Evolutionary conservation across 768 basidiomycete species (phyloP).

Genomic region (Guyanaporus albipodus): DNA sequence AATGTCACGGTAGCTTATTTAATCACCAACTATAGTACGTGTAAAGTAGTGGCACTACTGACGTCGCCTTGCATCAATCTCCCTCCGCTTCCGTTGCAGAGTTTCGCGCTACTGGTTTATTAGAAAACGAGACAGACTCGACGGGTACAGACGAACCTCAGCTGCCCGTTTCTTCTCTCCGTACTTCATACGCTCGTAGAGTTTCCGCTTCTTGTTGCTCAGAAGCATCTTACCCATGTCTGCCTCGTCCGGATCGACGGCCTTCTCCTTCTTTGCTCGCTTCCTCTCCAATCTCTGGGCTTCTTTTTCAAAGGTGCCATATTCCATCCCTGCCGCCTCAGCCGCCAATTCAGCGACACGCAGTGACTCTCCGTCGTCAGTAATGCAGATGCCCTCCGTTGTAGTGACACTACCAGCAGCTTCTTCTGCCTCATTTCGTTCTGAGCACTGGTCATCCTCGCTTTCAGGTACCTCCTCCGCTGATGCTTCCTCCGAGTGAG

Average conservation of each 20-base stretch:
- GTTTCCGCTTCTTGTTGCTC: slow-evolving; percentile 90
- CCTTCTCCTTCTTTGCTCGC: slow-evolving; percentile 29
- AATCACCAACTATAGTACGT: background rate
- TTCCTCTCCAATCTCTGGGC: slow-evolving; percentile 57
- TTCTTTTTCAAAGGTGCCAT: slow-evolving; percentile 71
- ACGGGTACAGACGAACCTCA: slow-evolving; percentile 57
- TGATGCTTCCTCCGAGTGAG: slow-evolving; percentile 19
- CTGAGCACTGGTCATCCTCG: slow-evolving; percentile 29
- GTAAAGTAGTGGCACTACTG: too few relatives aligned
- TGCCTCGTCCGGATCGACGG: slow-evolving; percentile 47
- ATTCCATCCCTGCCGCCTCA: slow-evolving; percentile 82
- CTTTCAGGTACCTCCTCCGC: slow-evolving; percentile 28
- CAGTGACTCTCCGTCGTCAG: slow-evolving; percentile 61
- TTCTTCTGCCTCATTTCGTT: slow-evolving; percentile 19
- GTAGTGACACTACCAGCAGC: slow-evolving; percentile 27
- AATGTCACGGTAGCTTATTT: background rate
- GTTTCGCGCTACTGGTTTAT: slow-evolving; percentile 47
- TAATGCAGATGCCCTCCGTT: slow-evolving; percentile 31
- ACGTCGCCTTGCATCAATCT: slow-evolving; percentile 29
- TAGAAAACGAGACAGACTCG: slow-evolving; percentile 3
- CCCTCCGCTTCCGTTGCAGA: slow-evolving; percentile 55
- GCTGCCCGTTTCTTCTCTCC: slow-evolving; percentile 69
- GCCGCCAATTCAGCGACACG: slow-evolving; percentile 90
- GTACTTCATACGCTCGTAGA: slow-evolving; percentile 92
- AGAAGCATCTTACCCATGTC: slow-evolving; percentile 98